phyloP scores from a whole-genome alignment of 225 moss, liverwort and hornwort genomes.

The Lunularia cruciata region DNA sequence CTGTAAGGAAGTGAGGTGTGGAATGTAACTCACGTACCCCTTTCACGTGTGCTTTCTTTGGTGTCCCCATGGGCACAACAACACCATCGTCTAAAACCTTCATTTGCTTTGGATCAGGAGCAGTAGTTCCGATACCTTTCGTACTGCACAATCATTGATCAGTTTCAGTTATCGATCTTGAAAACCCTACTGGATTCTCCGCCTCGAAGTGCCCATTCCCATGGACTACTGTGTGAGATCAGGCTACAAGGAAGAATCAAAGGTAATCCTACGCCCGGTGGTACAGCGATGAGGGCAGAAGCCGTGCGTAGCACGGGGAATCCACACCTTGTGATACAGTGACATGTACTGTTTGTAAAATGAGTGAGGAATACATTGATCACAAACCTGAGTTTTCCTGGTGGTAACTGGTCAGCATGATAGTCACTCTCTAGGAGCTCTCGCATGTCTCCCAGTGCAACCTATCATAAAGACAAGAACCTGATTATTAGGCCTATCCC shows the following conservation, averaged over 20 bases:
- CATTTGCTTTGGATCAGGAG: conserved; percentile 59
- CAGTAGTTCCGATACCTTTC: conserved; percentile 65
- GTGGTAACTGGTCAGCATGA: conserved; percentile 65
- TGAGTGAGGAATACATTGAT: too few relatives aligned
- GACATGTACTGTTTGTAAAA: too few relatives aligned
- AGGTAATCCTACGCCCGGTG: too few relatives aligned
- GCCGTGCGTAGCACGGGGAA: too few relatives aligned
- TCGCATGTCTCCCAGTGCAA: conserved; percentile 75
- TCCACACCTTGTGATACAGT: too few relatives aligned
- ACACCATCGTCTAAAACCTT: conserved; percentile 79
- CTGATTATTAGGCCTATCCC: too few relatives aligned
- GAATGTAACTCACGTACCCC: conserved; percentile 13
- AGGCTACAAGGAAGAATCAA: too few relatives aligned
- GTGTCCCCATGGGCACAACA: conserved; percentile 70
- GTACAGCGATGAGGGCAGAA: too few relatives aligned
- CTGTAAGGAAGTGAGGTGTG: background rate
- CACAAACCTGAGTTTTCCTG: conserved; percentile 72
- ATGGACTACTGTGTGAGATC: too few relatives aligned
- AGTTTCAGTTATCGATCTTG: too few relatives aligned
- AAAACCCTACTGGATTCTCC: too few relatives aligned
- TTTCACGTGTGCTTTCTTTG: conserved; percentile 15
- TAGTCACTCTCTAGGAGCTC: conserved; percentile 44
- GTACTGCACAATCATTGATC: conserved; percentile 59
- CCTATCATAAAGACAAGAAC: conserved; percentile 42
- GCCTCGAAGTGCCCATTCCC: too few relatives aligned